A percentile compares a stretch with the other conserved stretches of the same genome.
These are phyloP conservation scores for Cyberlindnera meyerae DNA, from an alignment of 805 yeast species.

Conservation along the genomic window DNA sequence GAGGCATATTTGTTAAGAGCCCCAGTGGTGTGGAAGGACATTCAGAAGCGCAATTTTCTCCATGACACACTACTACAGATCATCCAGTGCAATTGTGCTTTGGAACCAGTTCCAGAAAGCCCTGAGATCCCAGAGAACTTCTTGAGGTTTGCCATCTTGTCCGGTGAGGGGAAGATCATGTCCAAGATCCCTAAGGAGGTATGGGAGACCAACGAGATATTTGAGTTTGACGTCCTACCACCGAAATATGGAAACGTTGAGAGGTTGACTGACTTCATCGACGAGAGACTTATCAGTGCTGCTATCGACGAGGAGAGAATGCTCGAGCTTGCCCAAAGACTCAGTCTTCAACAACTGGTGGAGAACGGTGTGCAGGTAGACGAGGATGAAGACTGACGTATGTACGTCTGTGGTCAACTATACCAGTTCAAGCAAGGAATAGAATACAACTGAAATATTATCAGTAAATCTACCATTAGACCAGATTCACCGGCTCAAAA, in stretches of 20 bases:
- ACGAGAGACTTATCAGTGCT: slow-evolving; percentile 25
- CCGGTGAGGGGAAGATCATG: slow-evolving; percentile 69
- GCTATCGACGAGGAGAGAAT: slow-evolving; percentile 21
- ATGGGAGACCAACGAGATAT: slow-evolving; percentile 58
- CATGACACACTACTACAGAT: slow-evolving; percentile 34
- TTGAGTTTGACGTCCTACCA: slow-evolving; percentile 70
- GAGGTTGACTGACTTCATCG: slow-evolving; percentile 30
- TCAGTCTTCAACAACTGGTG: slow-evolving; percentile 24
- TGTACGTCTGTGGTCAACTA: neutral
- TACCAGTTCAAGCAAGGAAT: no score
- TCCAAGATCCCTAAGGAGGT: slow-evolving; percentile 58
- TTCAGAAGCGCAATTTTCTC: slow-evolving; percentile 42
- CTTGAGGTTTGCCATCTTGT: slow-evolving; percentile 60
- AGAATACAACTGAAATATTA: no score
- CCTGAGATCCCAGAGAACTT: slow-evolving; percentile 51
- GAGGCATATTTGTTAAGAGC: slow-evolving; percentile 61
- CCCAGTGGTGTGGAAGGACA: slow-evolving; percentile 48
- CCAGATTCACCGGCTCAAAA: no score
- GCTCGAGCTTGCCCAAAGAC: slow-evolving; percentile 25
- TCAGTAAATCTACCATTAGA: no score
- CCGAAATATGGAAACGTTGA: slow-evolving; percentile 46
- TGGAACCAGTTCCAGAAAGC: slow-evolving; percentile 14
- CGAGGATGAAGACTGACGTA: neutral
- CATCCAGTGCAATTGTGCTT: slow-evolving; percentile 15
- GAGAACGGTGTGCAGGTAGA: slow-evolving; percentile 12